Evolutionary conservation across 1,284 basidiomycete genomes (phyloP).

Genomic region (Naganishia cerealis): DNA sequence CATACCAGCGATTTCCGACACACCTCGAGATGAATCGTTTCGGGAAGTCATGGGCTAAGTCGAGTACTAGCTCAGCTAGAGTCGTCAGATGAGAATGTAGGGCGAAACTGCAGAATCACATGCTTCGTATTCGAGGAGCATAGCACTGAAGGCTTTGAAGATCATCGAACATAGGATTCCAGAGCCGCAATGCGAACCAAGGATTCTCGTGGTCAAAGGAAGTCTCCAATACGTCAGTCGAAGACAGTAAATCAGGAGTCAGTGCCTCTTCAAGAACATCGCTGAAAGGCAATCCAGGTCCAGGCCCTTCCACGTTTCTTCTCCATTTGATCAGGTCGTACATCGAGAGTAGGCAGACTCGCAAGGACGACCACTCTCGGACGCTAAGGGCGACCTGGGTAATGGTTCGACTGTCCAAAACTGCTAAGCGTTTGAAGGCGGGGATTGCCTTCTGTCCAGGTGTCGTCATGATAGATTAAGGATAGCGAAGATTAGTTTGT

Average conservation of each 20-base stretch:
- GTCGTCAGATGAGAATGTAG: slow-evolving; percentile 82
- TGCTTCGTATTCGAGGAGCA: slow-evolving; percentile 91
- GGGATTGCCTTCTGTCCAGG: slow-evolving; percentile 59
- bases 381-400: slow-evolving; percentile 89
- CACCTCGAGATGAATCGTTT: slow-evolving; percentile 58
- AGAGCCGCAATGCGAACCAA: slow-evolving; percentile 83
- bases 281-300: slow-evolving; percentile 67
- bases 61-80: slow-evolving; percentile 78
- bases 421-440: slow-evolving; percentile 56
- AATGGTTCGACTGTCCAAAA: slow-evolving; percentile 81
- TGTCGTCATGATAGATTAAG: slow-evolving; percentile 84
- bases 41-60: slow-evolving; percentile 81
- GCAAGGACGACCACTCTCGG: slow-evolving; percentile 91
- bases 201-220: slow-evolving; percentile 89
- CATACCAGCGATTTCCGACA: slow-evolving; percentile 74
- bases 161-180: slow-evolving; percentile 87
- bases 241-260: slow-evolving; percentile 97
- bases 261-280: slow-evolving; percentile 85
- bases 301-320: slow-evolving; percentile 75
- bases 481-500: slow-evolving; percentile 78
- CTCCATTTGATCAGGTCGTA: slow-evolving; percentile 92
- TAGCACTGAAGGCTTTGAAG: slow-evolving; percentile 88
- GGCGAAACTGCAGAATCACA: slow-evolving; percentile 80
- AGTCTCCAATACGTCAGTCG: slow-evolving; percentile 89
- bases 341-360: slow-evolving; percentile 94